These are phyloP conservation scores for Thecaphora frezii DNA, from an alignment of 1,284 basidiomycete species.

Conservation along the genomic window DNA sequence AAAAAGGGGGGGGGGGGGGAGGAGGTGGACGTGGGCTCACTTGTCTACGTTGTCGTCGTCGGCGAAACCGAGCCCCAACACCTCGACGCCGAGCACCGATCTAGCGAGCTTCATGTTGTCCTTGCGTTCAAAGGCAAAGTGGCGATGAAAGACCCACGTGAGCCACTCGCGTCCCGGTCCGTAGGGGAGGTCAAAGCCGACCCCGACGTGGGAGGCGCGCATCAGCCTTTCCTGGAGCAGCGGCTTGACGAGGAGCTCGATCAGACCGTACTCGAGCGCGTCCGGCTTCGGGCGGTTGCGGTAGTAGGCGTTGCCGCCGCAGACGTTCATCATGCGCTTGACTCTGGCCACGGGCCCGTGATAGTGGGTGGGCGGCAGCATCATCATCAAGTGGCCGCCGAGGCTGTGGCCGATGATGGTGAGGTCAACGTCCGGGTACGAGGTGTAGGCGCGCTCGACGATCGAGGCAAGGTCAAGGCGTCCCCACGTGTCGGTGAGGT, in stretches of 20 bases:
- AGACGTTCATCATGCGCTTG: conserved; percentile 39
- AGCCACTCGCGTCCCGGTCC: conserved; percentile 44
- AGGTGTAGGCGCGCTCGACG: conserved; percentile 22
- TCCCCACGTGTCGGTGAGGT: conserved; percentile 44
- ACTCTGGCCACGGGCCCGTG: conserved; percentile 34
- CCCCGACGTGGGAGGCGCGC: conserved; percentile 30
- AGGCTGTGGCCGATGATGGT: conserved; percentile 42
- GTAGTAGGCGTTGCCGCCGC: conserved; percentile 43
- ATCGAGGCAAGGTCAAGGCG: conserved; percentile 40
- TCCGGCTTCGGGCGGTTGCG: conserved; percentile 35
- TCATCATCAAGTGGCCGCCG: conserved; percentile 39
- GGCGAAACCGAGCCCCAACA: conserved; percentile 42
- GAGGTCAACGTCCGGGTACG: conserved; percentile 23
- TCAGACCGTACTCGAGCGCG: conserved; percentile 36
- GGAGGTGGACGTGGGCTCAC: conserved; percentile 9
- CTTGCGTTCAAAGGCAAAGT: conserved; percentile 35
- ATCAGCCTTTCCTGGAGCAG: conserved; percentile 43
- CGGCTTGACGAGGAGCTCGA: conserved; percentile 35
- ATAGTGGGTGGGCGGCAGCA: conserved; percentile 21
- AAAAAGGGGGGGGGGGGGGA: no score
- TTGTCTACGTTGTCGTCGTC: conserved; percentile 47
- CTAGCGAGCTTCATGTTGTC: conserved; percentile 32
- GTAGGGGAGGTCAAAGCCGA: conserved; percentile 46
- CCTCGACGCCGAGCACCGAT: conserved; percentile 14
- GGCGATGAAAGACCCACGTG: conserved; percentile 44